Evolutionary conservation across 2,329 filamentous ascomycete genomes (phyloP), one percentile per base, ranked within the genome.

Genomic region (Apiospora marii): DNA sequence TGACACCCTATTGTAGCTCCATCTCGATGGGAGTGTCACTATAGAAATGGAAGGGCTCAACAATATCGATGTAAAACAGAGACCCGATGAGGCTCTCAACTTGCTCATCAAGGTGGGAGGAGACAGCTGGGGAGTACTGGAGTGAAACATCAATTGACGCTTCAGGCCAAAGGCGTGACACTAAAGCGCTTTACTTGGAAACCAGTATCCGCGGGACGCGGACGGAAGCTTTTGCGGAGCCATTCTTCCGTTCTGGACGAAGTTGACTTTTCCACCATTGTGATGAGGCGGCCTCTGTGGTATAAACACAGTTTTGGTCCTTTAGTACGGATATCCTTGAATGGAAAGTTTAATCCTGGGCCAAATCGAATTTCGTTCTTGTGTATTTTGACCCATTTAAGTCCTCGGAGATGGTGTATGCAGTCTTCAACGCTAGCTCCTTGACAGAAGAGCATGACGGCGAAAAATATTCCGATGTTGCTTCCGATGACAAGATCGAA

Each of bases 131-230:
- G 53, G 16, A 61, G 30, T 61, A 61, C 10, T 61, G 19, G 22
- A 61, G 53, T 37, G 19, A 61, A 61, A 61, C 53, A 61, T 61
- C 30, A 61, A 61, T 61, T 6, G 53, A 61, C 53, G 53, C 53
- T 37, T 37, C 53, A 22, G 19, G 30, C 53, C 19, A 61, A 41
- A 61, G 19, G 30, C 53, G 53, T 61, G 19, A 61, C 7, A 61
- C 19, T 41, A 61, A n/a, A 61, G 30, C 6, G 30, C n/a, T 61
- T 61, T 61, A 61, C 30, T 61, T 61, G 19, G 22, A 61, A 61
- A 61, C 53, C 19, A 34, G 27, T 34, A 58, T 34, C 51, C 51
- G 14, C 27, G 53, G 53, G 34, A n/a, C 53, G 53, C 19, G 53
- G 53, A 41, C 53, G 53, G 30, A 41, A 61, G 53, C 30, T 41